Base-by-base conservation (phyloP, 1,139 yeast genomes). In the Chernovozyma aurita region DNA sequence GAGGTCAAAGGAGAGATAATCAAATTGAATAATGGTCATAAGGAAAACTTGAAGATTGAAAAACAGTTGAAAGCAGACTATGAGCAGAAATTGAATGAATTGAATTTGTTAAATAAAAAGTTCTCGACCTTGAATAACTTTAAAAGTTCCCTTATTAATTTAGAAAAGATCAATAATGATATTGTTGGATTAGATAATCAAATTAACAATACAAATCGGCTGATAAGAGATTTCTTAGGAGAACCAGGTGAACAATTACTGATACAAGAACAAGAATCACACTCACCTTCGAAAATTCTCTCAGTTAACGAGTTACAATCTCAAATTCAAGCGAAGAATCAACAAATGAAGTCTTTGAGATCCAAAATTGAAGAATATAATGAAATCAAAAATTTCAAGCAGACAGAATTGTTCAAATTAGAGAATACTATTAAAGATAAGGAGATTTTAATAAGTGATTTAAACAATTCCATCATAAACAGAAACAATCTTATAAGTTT, bases 371-470 rank as follows among this genome's bases (percentile, higher is more conserved):
- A 61, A 8, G 64, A 61, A 2, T 50, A 74, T 24, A 65, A 62
- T 6, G 78, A 75, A 13, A 65, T 67, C 11, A 76, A 76, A 43
- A 85, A 80, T 39, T 42, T 51, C 3, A 62, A 61, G 15, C 73
- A 73, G 24, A 67, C 65, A 32, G 80, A 74, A 32, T 46, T 75
- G 20, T 63, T 70, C n/a, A 62, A 65, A 16, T 48, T 81, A 22
- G 79, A 82, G 34, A 70, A 61, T 32, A 57, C 61, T 22, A 60
- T 83, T 7, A 78, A 80, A 42, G 88, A 83, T 46, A 71, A 73
- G 40, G 71, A 69, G 44, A 57, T 81, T 18, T 56, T 56, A 3
- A 73, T 86, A 8, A 74, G 78, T 44, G 73, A 75, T 38, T 57
- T 80, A 34, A 85, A 80, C 45, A 66, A 63, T 33, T 56, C 74